Base-by-base conservation (phyloP, 352 stramenopile genomes). In the Poterioochromonas sp. region DNA sequence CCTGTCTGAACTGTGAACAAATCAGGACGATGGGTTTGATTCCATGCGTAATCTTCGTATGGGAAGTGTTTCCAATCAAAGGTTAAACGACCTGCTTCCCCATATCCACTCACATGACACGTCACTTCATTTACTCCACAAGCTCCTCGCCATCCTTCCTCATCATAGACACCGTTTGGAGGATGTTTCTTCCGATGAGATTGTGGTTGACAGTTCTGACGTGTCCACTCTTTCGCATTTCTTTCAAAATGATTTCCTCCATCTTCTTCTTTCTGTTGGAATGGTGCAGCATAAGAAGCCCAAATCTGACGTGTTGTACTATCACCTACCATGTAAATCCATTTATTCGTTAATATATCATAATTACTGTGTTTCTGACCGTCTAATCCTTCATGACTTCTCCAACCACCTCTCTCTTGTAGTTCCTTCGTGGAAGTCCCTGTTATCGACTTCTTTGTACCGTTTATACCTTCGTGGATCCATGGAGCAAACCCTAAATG, bases 291-390 rank as follows among this genome's bases (percentile, higher is more conserved):
- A 63, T 41, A 76, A 29, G 69, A 63, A 63, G 69, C 69, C 69
- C 69, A 76, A 2, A 76, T 63, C 37, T 76, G 69, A 26, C 69
- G 12, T 63, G 43, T 58, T 41, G 69, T 76, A 76, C 43, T 63
- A 43, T 76, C 69, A 40, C 69, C 69, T 26, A 64, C 5, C 69
- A 76, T 58, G 39, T 76, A 76, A 8, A 76, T 40, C 69, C 69
- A 76, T 29, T 76, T 76, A 29, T 76, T 11, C 2, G 73, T 37
- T 63, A 76, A 35, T 53, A 41, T 32, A 18, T 8, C 1, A 63
- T 76, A 76, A 29, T 12, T 8, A 40, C 43, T 63, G 49, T 79
- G 49, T 49, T 82, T 69, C 53, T 86, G n/a, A n/a, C n/a, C n/a
- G n/a, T n/a, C n/a, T n/a, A n/a, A n/a, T n/a, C n/a, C n/a, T 8